These are phyloP conservation scores for Phytophthora colocasiae DNA, from an alignment of 352 stramenopile genomes.

Conservation along the genomic window DNA sequence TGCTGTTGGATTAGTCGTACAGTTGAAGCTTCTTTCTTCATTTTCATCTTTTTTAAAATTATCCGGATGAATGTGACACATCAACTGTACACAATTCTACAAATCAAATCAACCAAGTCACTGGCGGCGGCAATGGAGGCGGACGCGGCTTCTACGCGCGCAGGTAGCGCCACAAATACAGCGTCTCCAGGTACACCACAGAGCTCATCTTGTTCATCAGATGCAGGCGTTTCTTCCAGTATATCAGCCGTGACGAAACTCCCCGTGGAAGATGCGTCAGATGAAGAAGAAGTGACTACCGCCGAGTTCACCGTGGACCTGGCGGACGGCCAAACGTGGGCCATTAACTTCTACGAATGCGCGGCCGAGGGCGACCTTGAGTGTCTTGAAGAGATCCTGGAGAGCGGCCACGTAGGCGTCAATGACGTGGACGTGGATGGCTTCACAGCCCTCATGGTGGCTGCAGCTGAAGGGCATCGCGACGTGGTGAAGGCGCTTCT, in stretches of 20 bases:
- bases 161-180: neutral
- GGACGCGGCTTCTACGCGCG: neutral
- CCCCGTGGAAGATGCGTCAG: constrained; percentile 14
- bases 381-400: constrained; percentile 67
- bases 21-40: no score
- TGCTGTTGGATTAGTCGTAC: no score
- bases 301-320: constrained; percentile 77
- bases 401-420: constrained; percentile 60
- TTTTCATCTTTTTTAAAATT: no score
- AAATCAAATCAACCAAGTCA: constrained; percentile 3
- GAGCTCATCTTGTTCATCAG: constrained; percentile 4
- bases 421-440: constrained; percentile 85
- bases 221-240: neutral
- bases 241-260: constrained; percentile 4
- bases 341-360: constrained; percentile 78
- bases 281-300: constrained; percentile 65
- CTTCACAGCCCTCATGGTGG: constrained; percentile 88
- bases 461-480: constrained; percentile 71
- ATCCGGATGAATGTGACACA: neutral
- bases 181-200: constrained; percentile 2
- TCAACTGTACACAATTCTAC: constrained; percentile 8
- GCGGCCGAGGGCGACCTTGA: constrained; percentile 73
- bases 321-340: constrained; percentile 58
- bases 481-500: constrained; percentile 68
- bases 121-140: constrained; percentile 14